Base-by-base conservation (phyloP, 129 eudicot genomes). In the Gnaphalium uliginosum region DNA sequence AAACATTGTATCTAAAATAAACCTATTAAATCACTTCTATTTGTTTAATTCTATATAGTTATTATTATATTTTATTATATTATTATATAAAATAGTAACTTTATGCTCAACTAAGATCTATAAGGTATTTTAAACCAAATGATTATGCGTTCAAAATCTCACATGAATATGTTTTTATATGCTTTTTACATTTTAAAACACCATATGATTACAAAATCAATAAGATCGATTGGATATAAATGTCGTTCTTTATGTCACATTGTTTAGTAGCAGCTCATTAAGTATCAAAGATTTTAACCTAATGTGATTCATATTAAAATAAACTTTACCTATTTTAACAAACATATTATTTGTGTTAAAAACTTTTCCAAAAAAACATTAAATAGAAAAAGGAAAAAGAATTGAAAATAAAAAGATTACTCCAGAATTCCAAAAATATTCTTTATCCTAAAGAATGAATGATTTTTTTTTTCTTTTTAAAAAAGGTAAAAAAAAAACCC, bases 361-460 rank as follows among this genome's bases (percentile, higher is more conserved):
- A 19, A 5, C 14, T 13, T 72, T 56, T 14, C 65, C 13, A 4
- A n/a, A 71, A 72, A 32, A 1, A 69, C 1, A 35, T 58, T 15
- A 76, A 8, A 35, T 17, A 21, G 17, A 76, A 51, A 57, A 41
- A 39, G n/a, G 2, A 48, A 41, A 78, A 19, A 37, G 59, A 19
- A 69, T 43, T 4, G 17, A 43, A 41, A 71, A 66, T 19, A 17
- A 54, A 56, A 6, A 56, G 10, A 8, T 7, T n/a, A 56, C 10
- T 56, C 3, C 14, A 56, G 1, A 6, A 22, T 56, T n/a, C 4
- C 24, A 56, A 56, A 69, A 51, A 68, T 51, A 79, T 71, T 79
- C 73, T 51, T 79, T 79, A 73, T 66, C 83, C 74, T 33, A 58
- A 73, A 65, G 70, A 61, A 78, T 71, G 39, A 58, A 68, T 65